These are phyloP conservation scores for Plantago major DNA, from an alignment of 257 asterid genomes.

Conservation along the genomic window DNA sequence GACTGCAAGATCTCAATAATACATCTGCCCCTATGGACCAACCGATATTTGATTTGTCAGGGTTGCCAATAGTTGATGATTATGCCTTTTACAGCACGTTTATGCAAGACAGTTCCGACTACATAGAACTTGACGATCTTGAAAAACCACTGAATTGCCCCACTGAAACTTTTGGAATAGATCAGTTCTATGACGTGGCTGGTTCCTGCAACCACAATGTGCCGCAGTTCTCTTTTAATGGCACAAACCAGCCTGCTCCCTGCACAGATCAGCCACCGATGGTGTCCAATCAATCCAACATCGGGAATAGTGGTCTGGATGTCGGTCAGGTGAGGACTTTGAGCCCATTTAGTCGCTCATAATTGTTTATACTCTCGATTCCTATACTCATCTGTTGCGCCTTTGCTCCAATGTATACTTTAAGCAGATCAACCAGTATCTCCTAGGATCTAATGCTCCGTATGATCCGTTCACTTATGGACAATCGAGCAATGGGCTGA, in stretches of 20 bases:
- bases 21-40: conserved; percentile 23
- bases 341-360: background rate
- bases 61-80: conserved; percentile 18
- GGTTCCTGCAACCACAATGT: conserved; percentile 21
- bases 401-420: background rate
- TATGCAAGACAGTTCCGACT: conserved; percentile 28
- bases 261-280: conserved; percentile 17
- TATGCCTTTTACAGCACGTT: conserved; percentile 18
- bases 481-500: conserved; percentile 19
- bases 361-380: background rate
- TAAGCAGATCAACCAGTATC: conserved; percentile 29
- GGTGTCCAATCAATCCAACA: conserved; percentile 22
- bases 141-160: conserved; percentile 35
- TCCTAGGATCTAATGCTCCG: conserved; percentile 22
- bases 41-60: conserved; percentile 22
- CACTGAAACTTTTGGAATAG: conserved; percentile 20
- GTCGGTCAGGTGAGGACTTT: conserved; percentile 32
- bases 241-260: conserved; percentile 21
- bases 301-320: conserved; percentile 15
- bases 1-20: conserved; percentile 34
- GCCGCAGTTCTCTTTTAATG: conserved; percentile 18
- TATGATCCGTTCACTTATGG: conserved; percentile 12
- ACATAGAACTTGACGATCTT: conserved; percentile 64
- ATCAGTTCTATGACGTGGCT: conserved; percentile 19
- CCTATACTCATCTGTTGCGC: background rate